Base-by-base conservation (phyloP, 768 basidiomycete species). In the Tephrocybe rancida region DNA sequence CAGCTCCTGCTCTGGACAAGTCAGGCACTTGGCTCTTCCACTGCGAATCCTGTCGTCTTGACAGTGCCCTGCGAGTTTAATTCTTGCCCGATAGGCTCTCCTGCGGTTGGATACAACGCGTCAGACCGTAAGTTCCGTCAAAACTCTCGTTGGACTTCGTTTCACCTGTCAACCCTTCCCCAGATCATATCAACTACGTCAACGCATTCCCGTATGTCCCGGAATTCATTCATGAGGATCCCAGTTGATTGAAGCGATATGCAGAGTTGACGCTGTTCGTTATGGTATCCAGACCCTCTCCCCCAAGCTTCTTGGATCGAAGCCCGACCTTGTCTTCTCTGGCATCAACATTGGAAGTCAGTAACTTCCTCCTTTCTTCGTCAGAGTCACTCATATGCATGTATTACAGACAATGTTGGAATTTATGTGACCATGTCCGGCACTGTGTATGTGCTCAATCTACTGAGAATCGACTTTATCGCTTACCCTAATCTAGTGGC, bases 1-100 rank as follows among this genome's bases (percentile, higher is more conserved):
- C 77, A 22, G 69, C 71, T 6, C 77, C 79, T 1, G 73, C 79
- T 5, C 61, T 67, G 21, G 70, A 78, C 59, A 56, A 69, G 51
- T 78, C 76, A 10, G 79, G 78, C 4, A 73, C 73, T n/a, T 8
- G 77, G 74, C 10, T 74, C 73, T 3, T 64, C 62, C 13, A 68
- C 66, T 14, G 62, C 64, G 6, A 56, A 71, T 7, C 71, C 77
- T 0, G 61, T 59, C 6, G 53, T 64, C 7, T 59, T 75, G 16
- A 66, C 59, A 1, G 41, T 53, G 5, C 65, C 73, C 6, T 80
- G 76, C 64, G 70, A 80, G 52, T 78, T 74, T 54, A 58, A 75
- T 50, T 71, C 73, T 19, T 79, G 77, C 57, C 68, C 74, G 0
- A 54, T 60, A 7, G 72, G 75, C 5, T 73, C 74, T 16, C 74